These are phyloP conservation scores for Rubia occidens DNA, from an alignment of 305 asterid genomes.

Conservation along the genomic window DNA sequence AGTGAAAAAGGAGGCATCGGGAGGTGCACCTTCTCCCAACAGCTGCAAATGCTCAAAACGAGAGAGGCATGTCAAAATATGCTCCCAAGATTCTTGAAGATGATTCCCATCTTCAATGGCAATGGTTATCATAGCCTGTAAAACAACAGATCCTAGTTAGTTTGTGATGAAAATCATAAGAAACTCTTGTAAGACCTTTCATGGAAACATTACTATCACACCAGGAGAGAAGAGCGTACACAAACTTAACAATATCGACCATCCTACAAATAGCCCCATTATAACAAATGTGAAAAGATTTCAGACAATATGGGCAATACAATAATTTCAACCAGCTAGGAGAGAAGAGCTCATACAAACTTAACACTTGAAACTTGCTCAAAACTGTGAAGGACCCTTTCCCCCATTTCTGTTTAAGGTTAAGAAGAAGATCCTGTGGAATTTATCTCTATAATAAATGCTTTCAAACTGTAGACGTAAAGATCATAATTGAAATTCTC, in stretches of 20 bases:
- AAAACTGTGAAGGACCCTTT: background rate
- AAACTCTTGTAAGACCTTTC: background rate
- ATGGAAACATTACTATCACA: background rate
- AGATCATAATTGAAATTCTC: background rate
- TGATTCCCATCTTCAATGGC: conserved; percentile 94
- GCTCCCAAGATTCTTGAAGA: conserved; percentile 99
- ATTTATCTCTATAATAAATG: background rate
- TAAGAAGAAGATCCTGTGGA: background rate
- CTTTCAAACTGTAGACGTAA: background rate
- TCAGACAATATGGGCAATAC: background rate
- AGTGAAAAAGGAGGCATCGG: conserved; percentile 80
- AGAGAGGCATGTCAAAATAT: conserved; percentile 86
- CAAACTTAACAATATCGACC: background rate
- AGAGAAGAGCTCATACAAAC: background rate
- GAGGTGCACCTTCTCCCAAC: conserved; percentile 94
- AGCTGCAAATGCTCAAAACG: conserved; percentile 98
- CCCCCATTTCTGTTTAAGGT: background rate
- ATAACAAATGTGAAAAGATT: no score
- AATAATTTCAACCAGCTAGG: conserved; percentile 3
- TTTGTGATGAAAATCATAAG: background rate
- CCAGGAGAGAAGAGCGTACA: background rate
- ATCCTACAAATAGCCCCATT: background rate
- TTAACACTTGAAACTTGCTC: background rate
- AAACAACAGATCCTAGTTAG: conserved; percentile 13
- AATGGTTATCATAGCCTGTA: conserved; percentile 83